These are phyloP conservation scores for Echinosophora koreensis DNA, from an alignment of 306 rosid species.

Conservation along the genomic window DNA sequence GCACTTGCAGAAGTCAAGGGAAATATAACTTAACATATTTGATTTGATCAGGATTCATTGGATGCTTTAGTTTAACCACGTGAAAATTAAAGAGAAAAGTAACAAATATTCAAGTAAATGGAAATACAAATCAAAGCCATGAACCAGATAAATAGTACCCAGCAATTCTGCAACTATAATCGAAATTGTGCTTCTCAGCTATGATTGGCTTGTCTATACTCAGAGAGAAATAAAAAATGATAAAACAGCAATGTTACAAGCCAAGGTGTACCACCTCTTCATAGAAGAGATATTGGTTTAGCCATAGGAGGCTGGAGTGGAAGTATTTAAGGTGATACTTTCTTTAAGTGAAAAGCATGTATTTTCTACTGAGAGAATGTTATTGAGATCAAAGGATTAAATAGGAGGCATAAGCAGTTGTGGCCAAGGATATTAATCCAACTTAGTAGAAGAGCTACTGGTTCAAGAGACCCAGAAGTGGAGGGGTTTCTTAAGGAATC, in stretches of 20 bases:
- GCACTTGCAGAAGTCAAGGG: not conserved
- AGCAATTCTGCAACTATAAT: not conserved
- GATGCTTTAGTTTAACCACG: not conserved
- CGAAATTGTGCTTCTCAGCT: not conserved
- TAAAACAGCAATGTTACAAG: not conserved
- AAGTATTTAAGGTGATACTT: not conserved
- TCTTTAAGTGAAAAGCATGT: not conserved
- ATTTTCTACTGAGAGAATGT: not conserved
- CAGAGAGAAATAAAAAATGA: not conserved
- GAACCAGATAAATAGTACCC: not conserved
- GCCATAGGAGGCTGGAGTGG: not conserved
- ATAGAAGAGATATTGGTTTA: not conserved
- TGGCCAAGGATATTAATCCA: not conserved
- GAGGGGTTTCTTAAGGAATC: slow-evolving; percentile 1
- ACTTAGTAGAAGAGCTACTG: not conserved
- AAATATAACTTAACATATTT: not conserved
- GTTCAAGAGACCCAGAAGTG: not conserved
- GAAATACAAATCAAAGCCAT: not conserved
- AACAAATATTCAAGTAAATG: not conserved
- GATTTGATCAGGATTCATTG: not conserved
- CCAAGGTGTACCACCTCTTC: slow-evolving; percentile 1
- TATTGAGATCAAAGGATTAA: not conserved
- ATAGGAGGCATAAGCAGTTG: not conserved
- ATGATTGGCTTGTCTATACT: not conserved
- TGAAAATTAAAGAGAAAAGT: not conserved